Base-by-base conservation (phyloP, 768 basidiomycete genomes). In the Tricholoma sp. region DNA sequence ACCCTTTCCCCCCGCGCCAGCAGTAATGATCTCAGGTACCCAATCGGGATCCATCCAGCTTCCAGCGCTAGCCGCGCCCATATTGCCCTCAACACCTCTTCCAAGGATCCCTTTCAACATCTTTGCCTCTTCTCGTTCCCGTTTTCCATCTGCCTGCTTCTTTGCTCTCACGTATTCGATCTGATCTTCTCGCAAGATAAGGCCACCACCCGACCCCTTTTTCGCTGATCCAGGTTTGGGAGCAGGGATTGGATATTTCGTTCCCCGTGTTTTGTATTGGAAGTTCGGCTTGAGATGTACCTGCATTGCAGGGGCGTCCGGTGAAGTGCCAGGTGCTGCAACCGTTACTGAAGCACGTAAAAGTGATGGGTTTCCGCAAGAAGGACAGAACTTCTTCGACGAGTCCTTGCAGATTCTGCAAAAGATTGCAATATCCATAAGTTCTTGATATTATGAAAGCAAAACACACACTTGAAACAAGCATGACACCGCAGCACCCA, bases 401-500 rank as follows among this genome's bases (percentile, higher is more conserved):
- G 85, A 79, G 72, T 99, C 95, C 75, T 95, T 97, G 77, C 95
- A 98, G 63, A 97, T 85, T 71, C 97, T 99, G 65, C 19, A 32
- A 19, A 49, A 10, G 41, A 41, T 35, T 0, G 19, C 34, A 7
- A 52, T 22, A 35, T 56, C 24, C 29, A 57, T 50, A 24, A 47
- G 50, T 24, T 54, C 54, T 22, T 55, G 49, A 41, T 24, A 35
- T 4, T 34, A 5, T 19, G 5, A 54, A 56, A 24, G n/a, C n/a
- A 4, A 50, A 50, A 52, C 18, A 79, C 94, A 72, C 66, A 98
- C 97, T 98, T 98, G 83, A 95, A 99, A 72, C 97, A 99, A 12
- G 94, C 97, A 74, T 99, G 97, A 70, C 97, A 99, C 56, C 97
- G 75, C 66, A 98, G 73, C 1, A 98, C 93, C 92, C 94, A 98